Base-by-base conservation (phyloP, 768 basidiomycete genomes). In the Lentinula sp. region DNA sequence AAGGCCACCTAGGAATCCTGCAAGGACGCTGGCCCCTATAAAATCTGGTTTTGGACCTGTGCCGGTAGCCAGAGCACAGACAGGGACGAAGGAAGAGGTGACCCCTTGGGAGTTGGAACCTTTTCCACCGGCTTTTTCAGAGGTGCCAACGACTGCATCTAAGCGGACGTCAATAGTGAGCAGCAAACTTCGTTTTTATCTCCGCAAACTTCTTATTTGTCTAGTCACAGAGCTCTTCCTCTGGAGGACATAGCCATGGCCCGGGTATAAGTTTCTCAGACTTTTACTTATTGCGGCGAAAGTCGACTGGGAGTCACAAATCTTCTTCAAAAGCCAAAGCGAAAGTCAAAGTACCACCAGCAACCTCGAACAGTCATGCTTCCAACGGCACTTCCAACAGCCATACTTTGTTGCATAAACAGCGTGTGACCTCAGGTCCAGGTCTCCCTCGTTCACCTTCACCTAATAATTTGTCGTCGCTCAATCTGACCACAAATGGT, bases 61-160 rank as follows among this genome's bases (percentile, higher is more conserved):
- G 11, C n/a, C 21, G 49, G 53, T 15, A 11, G 6, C 31, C 40
- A 54, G 53, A 37, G 68, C 70, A 40, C 65, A 66, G 42, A 67
- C 73, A 50, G 76, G 73, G 4, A 66, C 72, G 15, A 62, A 70
- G 60, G 73, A 75, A 59, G 75, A 76, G 39, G 75, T 77, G 46
- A 75, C 74, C 5, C 74, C 74, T 51, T 75, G 74, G 76, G 75
- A 77, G 65, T 68, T 77, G 16, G 68, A 64, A 49, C 68, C 70
- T 32, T 46, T 35, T 23, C 61, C 61, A 32, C 4, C 40, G 31
- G 23, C 32, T 46, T 66, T 61, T 43, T 67, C 68, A 15, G 50
- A 61, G 18, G 43, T 10, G 13, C 31, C 52, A 39, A n/a, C 45
- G 43, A 32, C 48, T 31, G 18, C 15, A 8, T 40, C 34, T 13